A percentile compares a stretch with the other conserved stretches of the same genome.
phyloP scores from a whole-genome alignment of 2,329 filamentous ascomycete genomes.

The Chalara sp. region DNA sequence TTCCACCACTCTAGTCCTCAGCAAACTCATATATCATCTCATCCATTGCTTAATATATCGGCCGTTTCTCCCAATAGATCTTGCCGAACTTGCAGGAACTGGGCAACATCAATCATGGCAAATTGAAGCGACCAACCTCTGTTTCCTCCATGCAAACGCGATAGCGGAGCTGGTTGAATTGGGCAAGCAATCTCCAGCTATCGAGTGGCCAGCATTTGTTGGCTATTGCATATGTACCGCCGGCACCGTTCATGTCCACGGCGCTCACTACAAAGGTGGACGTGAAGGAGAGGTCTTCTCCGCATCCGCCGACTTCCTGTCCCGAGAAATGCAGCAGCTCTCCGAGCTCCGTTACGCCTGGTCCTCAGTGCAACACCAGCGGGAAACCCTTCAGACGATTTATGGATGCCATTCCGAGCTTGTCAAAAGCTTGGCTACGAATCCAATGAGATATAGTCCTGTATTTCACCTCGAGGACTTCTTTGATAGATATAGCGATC shows the following conservation, averaged over 20 bases:
- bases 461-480: slow-evolving; percentile 85
- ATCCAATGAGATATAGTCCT: slow-evolving; percentile 65
- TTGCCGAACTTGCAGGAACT: slow-evolving; percentile 70
- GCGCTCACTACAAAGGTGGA: slow-evolving; percentile 62
- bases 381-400: slow-evolving; percentile 70
- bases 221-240: slow-evolving; percentile 83
- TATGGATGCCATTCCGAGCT: slow-evolving; percentile 74
- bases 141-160: slow-evolving; percentile 80
- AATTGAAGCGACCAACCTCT: slow-evolving; percentile 83
- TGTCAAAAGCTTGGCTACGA: slow-evolving; percentile 64
- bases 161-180: slow-evolving; percentile 78
- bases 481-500: slow-evolving; percentile 68
- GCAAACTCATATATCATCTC: slow-evolving; percentile 81
- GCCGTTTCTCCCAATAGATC: slow-evolving; percentile 78
- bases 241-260: slow-evolving; percentile 82
- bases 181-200: slow-evolving; percentile 58
- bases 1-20: slow-evolving; percentile 70
- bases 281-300: slow-evolving; percentile 41
- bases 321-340: slow-evolving; percentile 73
- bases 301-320: slow-evolving; percentile 62
- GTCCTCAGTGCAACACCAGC: slow-evolving; percentile 74
- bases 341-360: slow-evolving; percentile 68
- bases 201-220: slow-evolving; percentile 82
- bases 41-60: slow-evolving; percentile 83
- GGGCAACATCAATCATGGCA: slow-evolving; percentile 90